These are phyloP conservation scores for Monosporascus sp. DNA, from an alignment of 2,329 filamentous ascomycete genomes.

Conservation along the genomic window DNA sequence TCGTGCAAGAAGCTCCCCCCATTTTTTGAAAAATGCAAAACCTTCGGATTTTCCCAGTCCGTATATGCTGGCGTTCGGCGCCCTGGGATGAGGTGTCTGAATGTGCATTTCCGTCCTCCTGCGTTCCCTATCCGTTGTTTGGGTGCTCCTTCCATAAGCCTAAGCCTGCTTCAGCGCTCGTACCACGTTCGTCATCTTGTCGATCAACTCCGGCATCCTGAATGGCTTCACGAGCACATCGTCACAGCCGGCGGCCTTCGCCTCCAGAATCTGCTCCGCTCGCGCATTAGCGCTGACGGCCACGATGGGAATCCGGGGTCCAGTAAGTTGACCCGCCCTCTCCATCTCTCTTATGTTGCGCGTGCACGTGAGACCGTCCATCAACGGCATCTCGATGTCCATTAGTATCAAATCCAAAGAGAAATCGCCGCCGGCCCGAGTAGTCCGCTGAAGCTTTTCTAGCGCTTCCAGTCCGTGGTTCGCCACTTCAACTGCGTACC, in stretches of 20 bases:
- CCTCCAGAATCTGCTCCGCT: conserved; percentile 51
- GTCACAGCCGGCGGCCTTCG: conserved; percentile 49
- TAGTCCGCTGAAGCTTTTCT: conserved; percentile 28
- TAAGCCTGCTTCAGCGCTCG: conserved; percentile 7
- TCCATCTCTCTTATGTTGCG: conserved; percentile 59
- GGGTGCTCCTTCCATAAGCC: background rate
- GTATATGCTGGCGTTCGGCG: no score
- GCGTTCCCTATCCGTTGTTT: background rate
- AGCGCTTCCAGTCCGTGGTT: conserved; percentile 59
- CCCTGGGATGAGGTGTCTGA: no score
- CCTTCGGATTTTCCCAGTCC: no score
- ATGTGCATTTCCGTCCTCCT: no score
- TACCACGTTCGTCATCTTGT: conserved; percentile 51
- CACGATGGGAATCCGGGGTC: conserved; percentile 55
- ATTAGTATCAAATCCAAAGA: conserved; percentile 61
- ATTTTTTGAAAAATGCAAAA: no score
- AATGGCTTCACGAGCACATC: conserved; percentile 71
- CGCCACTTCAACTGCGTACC: conserved; percentile 53
- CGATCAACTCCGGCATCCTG: conserved; percentile 54
- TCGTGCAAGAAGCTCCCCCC: no score
- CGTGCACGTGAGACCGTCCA: conserved; percentile 65
- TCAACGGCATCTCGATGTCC: conserved; percentile 73
- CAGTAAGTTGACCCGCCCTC: conserved; percentile 42
- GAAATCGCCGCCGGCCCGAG: conserved; percentile 19
- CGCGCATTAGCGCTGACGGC: conserved; percentile 64